Evolutionary conservation across 2,329 filamentous ascomycete species (phyloP), one percentile per base, ranked within the genome.

Genomic region (Ustulina deusta): DNA sequence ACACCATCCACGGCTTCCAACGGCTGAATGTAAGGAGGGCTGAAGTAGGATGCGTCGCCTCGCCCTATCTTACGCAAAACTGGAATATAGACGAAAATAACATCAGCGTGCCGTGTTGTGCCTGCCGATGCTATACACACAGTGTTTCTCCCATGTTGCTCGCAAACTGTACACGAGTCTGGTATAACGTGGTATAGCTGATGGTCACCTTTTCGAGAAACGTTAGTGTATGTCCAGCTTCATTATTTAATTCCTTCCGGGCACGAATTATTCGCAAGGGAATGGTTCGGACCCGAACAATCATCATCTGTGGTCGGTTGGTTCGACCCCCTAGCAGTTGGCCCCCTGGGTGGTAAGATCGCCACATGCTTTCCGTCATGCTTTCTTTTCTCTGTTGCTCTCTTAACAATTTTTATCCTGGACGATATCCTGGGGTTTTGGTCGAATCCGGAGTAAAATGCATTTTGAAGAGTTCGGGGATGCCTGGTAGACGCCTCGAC

Each of bases 281-380:
- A 56, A 63, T 42, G 36, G 51, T 60, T 67, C 40, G 48, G 61
- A 38, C 49, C 65, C 65, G 42, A 61, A 36, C 11, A 25, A 38
- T 46, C 34, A 27, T n/a, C 27, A 36, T 54, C 17, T 48, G 17
- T 65, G 56, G 63, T 56, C 61, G 27, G 49, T 46, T 15, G 40
- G 15, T 46, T 58, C 15, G 22, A 29, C 38, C 17, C 27, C 65
- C 61, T 54, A 55, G 55, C 20, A 25, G 44, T 51, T 27, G 27
- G 54, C 36, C 40, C 40, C 29, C 51, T 58, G 56, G 49, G 51
- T 27, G 54, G 61, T 44, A 65, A 65, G 65, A 68, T 68, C 61
- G 65, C 58, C 65, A 49, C 61, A 55, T 59, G 17, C 20, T 57
- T 51, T 36, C 44, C 48, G 36, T 46, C 36, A 27, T 44, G 25